Evolutionary conservation across 78 protist genomes (phyloP), one percentile per base, ranked within the genome.

Genomic region (Acrasis kona): DNA sequence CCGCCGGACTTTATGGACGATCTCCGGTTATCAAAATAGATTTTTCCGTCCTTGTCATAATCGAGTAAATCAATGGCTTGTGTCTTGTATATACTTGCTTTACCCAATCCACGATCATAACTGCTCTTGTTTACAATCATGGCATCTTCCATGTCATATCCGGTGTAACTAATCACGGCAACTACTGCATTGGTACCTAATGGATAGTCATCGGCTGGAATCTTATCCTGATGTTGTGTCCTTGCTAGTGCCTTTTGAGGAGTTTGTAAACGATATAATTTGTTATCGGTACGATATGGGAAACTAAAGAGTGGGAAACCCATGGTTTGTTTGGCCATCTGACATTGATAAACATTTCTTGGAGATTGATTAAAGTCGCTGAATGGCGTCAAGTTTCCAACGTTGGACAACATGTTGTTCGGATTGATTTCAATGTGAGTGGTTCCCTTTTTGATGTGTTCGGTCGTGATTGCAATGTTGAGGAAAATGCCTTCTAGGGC

Each of bases 301-400:
- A 66, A 64, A 1, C 92, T 36, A 66, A 85, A 87, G 57, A 32
- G 1, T 35, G 98, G 97, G 1, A 84, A 77, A 66, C 96, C 99
- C 98, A 96, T 93, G 30, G 99, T 90, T 77, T 96, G 99, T 80
- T 95, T 95, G 7, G 87, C 91, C 97, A 93, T 89, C 0, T 88
- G 93, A 77, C 96, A 93, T 86, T 98, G 99, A 85, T 95, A 96
- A 97, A 98, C 91, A 89, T 97, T 97, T 7, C 99, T 82, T 65
- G 99, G 99, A 0, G 90, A 77, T 82, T 96, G 96, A 76, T 96
- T 96, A 83, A 80, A 80, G 67, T 97, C 99, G 8, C 94, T 91
- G 74, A 93, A 98, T 4, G 99, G 99, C 0, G 99, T 98, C 38
- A 94, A 39, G 66, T 75, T 67, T 35, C 99, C 98, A 58, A 93